A percentile compares a stretch with the other conserved stretches of the same genome.
These are phyloP conservation scores for Pyrenula massariospora DNA, from an alignment of 495 filamentous ascomycete genomes.

Conservation along the genomic window DNA sequence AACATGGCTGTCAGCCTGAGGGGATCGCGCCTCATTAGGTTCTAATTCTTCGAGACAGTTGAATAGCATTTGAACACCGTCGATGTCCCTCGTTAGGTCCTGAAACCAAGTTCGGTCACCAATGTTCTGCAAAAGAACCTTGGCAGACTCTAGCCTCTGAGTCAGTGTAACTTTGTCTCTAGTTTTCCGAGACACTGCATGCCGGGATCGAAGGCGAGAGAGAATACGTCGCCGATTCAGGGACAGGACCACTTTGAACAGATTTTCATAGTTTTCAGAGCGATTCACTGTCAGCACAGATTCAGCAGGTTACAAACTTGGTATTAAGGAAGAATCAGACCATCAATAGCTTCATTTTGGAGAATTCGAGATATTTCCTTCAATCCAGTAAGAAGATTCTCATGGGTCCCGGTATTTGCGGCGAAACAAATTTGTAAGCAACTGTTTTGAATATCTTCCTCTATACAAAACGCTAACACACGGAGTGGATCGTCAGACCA, in stretches of 20 bases:
- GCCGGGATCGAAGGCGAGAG: not conserved
- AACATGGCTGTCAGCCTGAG: not conserved
- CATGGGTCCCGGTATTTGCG: not conserved
- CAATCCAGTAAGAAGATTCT: not conserved
- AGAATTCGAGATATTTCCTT: not conserved
- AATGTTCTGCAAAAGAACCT: not conserved
- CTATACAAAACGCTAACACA: not conserved
- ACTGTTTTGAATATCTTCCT: not conserved
- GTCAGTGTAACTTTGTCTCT: not conserved
- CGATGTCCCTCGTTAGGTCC: not conserved
- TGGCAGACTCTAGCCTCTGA: slow-evolving; percentile 16
- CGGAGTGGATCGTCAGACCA: not conserved
- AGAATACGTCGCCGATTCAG: not conserved
- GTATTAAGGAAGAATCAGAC: not conserved
- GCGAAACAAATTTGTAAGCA: not conserved
- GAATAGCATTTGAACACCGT: not conserved
- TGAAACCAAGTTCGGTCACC: not conserved
- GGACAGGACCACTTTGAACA: not conserved
- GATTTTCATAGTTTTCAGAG: not conserved
- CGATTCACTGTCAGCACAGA: not conserved
- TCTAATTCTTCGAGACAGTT: not conserved
- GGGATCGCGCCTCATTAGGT: not conserved
- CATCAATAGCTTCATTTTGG: not conserved
- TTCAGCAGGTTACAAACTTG: not conserved
- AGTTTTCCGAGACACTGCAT: not conserved